Evolutionary conservation across 2,329 filamentous ascomycete genomes (phyloP).

Genomic region (Xylaria sp.): DNA sequence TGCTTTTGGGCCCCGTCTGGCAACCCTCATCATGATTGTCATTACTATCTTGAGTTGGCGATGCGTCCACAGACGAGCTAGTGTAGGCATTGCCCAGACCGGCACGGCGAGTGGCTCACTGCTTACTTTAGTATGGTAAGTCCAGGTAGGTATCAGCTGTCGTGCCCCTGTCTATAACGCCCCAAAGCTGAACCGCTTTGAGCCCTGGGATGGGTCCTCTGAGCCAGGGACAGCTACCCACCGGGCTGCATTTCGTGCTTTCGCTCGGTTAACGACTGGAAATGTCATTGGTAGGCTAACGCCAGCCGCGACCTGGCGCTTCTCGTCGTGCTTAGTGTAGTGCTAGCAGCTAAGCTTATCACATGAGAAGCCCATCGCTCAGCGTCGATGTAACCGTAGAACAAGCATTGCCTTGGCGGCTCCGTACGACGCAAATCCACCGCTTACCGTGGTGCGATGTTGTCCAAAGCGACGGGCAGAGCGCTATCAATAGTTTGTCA

Average conservation of each 20-base stretch:
- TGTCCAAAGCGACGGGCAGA: neutral
- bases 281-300: constrained; percentile 13
- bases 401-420: neutral
- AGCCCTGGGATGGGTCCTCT: constrained; percentile 11
- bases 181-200: constrained; percentile 8
- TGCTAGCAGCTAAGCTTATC: constrained; percentile 4
- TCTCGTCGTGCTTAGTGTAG: neutral
- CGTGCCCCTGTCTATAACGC: neutral
- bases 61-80: constrained; percentile 4
- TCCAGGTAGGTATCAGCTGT: constrained; percentile 14
- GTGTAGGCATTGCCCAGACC: constrained; percentile 13
- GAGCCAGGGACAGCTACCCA: constrained; percentile 2
- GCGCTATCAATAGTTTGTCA: neutral
- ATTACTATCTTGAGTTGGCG: constrained; percentile 12
- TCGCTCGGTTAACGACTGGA: neutral
- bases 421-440: neutral
- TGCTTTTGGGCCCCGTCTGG: constrained; percentile 14
- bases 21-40: neutral
- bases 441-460: constrained; percentile 8
- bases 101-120: constrained; percentile 11
- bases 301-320: constrained; percentile 17
- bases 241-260: constrained; percentile 16
- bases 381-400: constrained; percentile 20
- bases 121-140: constrained; percentile 12
- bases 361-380: constrained; percentile 20